phyloP scores from a whole-genome alignment of 108 stramenopile genomes.

The Epithemia pelagica region DNA sequence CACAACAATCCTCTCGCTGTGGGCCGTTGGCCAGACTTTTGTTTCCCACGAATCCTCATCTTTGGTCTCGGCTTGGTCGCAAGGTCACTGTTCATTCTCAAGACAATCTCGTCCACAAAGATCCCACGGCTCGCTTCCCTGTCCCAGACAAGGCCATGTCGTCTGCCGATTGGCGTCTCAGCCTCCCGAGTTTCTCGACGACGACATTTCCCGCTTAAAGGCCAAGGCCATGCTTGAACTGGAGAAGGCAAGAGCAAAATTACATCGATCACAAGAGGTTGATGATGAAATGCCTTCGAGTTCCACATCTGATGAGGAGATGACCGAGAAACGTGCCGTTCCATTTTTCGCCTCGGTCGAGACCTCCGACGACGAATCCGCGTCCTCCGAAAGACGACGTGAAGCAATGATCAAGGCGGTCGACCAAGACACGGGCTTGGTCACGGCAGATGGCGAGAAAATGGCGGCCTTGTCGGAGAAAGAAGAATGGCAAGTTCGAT shows the following conservation, averaged over 20 bases:
- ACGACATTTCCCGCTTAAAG: slow-evolving; percentile 28
- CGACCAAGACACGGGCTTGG: slow-evolving; percentile 19
- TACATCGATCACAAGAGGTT: slow-evolving; percentile 12
- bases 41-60: no score
- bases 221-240: slow-evolving; percentile 30
- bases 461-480: slow-evolving; percentile 66
- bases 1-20: no score
- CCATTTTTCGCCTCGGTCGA: not conserved
- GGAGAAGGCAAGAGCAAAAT: slow-evolving; percentile 31
- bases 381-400: not conserved
- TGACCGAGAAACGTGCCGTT: not conserved
- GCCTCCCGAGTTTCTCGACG: not conserved
- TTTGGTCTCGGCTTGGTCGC: no score
- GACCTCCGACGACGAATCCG: not conserved
- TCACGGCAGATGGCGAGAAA: slow-evolving; percentile 65
- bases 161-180: no score
- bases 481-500: slow-evolving; percentile 67
- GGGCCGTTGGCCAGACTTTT: no score
- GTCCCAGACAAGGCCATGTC: no score
- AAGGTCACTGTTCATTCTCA: no score
- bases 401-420: not conserved
- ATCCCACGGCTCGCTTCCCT: no score
- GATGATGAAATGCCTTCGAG: not conserved
- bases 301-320: not conserved
- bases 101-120: no score